Percentiles rank a stretch among this genome's conserved stretches.
Conservation (phyloP, 2,329 filamentous ascomycete species). For the Leptographium lundbergii region DNA sequence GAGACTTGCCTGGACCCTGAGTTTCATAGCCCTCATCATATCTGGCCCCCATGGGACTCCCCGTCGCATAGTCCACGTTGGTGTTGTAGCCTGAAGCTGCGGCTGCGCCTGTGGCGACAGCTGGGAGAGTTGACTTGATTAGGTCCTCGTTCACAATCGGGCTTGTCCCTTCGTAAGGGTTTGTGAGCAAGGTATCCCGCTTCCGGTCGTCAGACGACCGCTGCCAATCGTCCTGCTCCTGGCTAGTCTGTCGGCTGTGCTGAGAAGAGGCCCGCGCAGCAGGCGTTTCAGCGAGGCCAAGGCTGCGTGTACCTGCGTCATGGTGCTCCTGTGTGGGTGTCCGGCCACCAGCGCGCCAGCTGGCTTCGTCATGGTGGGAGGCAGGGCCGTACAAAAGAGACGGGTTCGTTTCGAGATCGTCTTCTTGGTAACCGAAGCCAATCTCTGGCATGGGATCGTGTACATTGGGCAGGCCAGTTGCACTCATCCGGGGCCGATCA, state of each 20-base stretch:
- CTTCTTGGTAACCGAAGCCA: slow-evolving; percentile 51
- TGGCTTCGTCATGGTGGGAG: slow-evolving; percentile 29
- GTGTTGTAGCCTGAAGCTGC: slow-evolving; percentile 13
- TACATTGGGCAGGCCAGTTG: slow-evolving; percentile 56
- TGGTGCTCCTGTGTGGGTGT: slow-evolving; percentile 23
- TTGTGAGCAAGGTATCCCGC: slow-evolving; percentile 53
- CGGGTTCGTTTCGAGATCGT: slow-evolving; percentile 65
- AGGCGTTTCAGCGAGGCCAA: slow-evolving; percentile 37
- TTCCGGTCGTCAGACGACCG: slow-evolving; percentile 50
- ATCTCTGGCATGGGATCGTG: slow-evolving; percentile 66
- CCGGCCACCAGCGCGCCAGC: slow-evolving; percentile 18
- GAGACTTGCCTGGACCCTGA: slow-evolving; percentile 46
- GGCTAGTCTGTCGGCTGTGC: slow-evolving; percentile 40
- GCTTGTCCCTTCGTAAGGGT: slow-evolving; percentile 53
- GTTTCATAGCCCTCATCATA: slow-evolving; percentile 88
- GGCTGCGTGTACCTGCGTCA: slow-evolving; percentile 27
- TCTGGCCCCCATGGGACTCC: slow-evolving; percentile 48
- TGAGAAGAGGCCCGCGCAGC: slow-evolving; percentile 32
- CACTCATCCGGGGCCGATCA: slow-evolving; percentile 43
- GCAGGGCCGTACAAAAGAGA: slow-evolving; percentile 64
- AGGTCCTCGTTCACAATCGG: slow-evolving; percentile 44
- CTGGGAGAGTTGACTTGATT: slow-evolving; percentile 15
- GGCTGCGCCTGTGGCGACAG: slow-evolving; percentile 19
- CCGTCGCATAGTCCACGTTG: slow-evolving; percentile 29
- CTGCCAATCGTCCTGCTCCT: slow-evolving; percentile 52